These are phyloP conservation scores for Tetracladium maxilliforme DNA, from an alignment of 2,329 filamentous ascomycete genomes.

Conservation along the genomic window DNA sequence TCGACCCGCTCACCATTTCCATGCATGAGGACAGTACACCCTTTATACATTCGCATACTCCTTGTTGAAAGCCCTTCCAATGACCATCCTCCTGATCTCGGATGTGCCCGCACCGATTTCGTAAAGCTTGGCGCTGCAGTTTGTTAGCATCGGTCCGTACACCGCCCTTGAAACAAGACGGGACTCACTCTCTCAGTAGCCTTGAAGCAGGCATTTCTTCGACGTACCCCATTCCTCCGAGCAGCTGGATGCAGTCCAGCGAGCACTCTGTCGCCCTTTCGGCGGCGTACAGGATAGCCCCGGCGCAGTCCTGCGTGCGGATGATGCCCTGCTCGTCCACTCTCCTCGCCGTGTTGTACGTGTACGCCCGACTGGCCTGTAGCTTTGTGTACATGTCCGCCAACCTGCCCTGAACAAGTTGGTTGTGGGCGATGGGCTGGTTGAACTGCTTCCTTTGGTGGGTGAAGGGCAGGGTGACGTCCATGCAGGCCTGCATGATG, in stretches of 20 bases:
- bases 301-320: slow-evolving; percentile 83
- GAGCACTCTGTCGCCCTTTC: slow-evolving; percentile 80
- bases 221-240: slow-evolving; percentile 91
- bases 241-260: slow-evolving; percentile 77
- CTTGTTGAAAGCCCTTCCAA: slow-evolving; percentile 83
- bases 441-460: slow-evolving; percentile 86
- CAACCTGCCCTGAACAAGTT: slow-evolving; percentile 82
- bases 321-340: slow-evolving; percentile 66
- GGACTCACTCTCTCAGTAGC: slow-evolving; percentile 49
- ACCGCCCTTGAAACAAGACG: background rate
- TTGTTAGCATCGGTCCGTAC: slow-evolving; percentile 12
- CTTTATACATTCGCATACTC: slow-evolving; percentile 55
- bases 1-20: too few relatives aligned
- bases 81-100: slow-evolving; percentile 87
- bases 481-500: slow-evolving; percentile 84
- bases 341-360: slow-evolving; percentile 63
- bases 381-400: slow-evolving; percentile 97
- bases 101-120: slow-evolving; percentile 96
- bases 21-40: too few relatives aligned
- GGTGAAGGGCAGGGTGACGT: slow-evolving; percentile 75
- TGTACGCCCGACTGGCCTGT: slow-evolving; percentile 72
- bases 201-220: slow-evolving; percentile 89
- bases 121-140: slow-evolving; percentile 57
- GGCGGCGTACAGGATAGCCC: slow-evolving; percentile 83
- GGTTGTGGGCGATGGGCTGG: slow-evolving; percentile 75